Evolutionary conservation across 352 stramenopile species (phyloP), one percentile per base, ranked within the genome.

Genomic region (Globisporangium spiculum): DNA sequence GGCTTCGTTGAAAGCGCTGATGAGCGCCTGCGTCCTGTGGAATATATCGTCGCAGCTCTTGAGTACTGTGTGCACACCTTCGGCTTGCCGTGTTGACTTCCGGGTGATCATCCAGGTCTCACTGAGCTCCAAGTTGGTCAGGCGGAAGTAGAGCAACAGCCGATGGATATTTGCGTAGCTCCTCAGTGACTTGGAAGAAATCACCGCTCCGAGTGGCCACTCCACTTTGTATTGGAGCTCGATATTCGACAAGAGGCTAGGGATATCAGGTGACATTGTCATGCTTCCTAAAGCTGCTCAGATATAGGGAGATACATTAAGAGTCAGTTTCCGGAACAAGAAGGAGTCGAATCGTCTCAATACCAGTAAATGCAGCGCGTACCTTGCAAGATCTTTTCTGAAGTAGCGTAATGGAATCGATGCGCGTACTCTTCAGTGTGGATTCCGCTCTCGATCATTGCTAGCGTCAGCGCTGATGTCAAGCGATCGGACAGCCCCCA

Each of bases 371-470:
- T 20, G 20, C 7, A 36, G n/a, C 18, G 18, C 36, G 16, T 70
- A 93, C 85, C 68, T 78, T 77, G 46, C 36, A 79, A 71, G 18
- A 90, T 69, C 53, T 56, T 32, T 9, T 78, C 32, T 10, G 74
- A 78, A 1, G 78, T 67, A 4, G 70, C 73, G 52, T 92, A 93
- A 20, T 78, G 65, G 52, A 92, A 93, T 12, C 56, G 72, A 30
- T 78, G 73, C 10, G 72, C 55, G 26, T 73, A 63, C n/a, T 48
- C 60, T 34, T 76, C 69, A 3, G 22, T 32, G 0, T 67, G 59
- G 14, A 82, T 65, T 20, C 69, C 77, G 8, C 72, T 75, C 52
- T 93, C 85, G 22, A 86, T 75, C 77, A 93, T 87, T 3, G 83
- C 80, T 12, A 91, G 60, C 4, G 70, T 74, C 5, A 93, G 71